Conservation (phyloP, 192 early-diverging fungal species). For the Podila clonocystis region DNA sequence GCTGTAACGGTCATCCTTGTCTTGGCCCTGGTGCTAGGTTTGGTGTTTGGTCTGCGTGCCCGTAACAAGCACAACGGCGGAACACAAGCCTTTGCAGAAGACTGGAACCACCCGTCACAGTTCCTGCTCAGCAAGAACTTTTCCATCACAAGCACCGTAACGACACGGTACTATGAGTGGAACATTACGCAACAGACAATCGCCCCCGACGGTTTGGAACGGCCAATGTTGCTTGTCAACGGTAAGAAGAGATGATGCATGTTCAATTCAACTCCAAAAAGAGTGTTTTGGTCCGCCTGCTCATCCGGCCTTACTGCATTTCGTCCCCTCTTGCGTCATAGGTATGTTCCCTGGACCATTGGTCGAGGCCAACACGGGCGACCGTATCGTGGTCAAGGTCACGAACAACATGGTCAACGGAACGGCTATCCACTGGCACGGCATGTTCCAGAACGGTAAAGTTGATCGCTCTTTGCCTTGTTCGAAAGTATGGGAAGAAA, state of each 20-base stretch:
- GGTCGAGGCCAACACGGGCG: conserved; percentile 56
- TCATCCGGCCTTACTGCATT: background rate
- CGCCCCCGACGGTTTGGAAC: conserved; percentile 69
- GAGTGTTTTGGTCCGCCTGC: background rate
- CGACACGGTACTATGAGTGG: conserved; percentile 33
- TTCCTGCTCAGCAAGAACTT: conserved; percentile 38
- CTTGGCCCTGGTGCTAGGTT: conserved; percentile 20
- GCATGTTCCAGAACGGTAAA: conserved; percentile 60
- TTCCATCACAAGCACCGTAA: conserved; percentile 17
- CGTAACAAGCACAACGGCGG: background rate
- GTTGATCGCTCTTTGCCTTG: background rate
- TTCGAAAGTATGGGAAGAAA: background rate
- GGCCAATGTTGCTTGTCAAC: conserved; percentile 71
- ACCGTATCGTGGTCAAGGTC: conserved; percentile 59
- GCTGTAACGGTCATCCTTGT: conserved; percentile 3
- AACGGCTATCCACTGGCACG: conserved; percentile 62
- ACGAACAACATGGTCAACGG: conserved; percentile 44
- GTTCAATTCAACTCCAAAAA: background rate
- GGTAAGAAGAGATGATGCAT: conserved; percentile 21
- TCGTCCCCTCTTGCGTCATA: background rate
- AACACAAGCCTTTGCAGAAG: background rate
- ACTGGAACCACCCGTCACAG: conserved; percentile 33
- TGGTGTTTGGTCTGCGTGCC: conserved; percentile 5
- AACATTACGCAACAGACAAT: conserved; percentile 30
- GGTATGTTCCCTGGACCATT: conserved; percentile 57